phyloP scores from a whole-genome alignment of 768 basidiomycete species.

The Leccinum olivaceopallidum region DNA sequence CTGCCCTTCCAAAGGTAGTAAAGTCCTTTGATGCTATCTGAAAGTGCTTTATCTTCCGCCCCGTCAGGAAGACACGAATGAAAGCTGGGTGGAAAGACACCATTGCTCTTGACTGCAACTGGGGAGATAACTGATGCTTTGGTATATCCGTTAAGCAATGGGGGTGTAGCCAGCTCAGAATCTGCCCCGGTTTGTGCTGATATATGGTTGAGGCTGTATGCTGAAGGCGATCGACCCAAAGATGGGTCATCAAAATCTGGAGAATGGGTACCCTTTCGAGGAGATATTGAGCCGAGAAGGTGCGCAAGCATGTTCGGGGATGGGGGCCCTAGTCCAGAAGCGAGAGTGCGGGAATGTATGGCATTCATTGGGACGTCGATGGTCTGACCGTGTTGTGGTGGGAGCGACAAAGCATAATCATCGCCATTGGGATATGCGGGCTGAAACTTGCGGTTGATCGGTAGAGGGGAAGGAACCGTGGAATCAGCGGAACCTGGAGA shows the following conservation, averaged over 20 bases:
- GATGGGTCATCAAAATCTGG: slow-evolving; percentile 11
- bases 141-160: slow-evolving; percentile 10
- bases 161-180: slow-evolving; percentile 29
- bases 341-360: slow-evolving; percentile 18
- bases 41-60: slow-evolving; percentile 43
- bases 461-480: slow-evolving; percentile 55
- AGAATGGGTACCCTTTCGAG: slow-evolving; percentile 21
- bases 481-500: slow-evolving; percentile 69
- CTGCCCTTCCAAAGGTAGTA: slow-evolving; percentile 59
- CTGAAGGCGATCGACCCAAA: slow-evolving; percentile 9
- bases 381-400: slow-evolving; percentile 8
- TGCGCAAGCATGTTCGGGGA: slow-evolving; percentile 26
- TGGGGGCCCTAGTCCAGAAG: slow-evolving; percentile 21
- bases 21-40: slow-evolving; percentile 53
- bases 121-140: slow-evolving; percentile 19
- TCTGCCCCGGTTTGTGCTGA: slow-evolving; percentile 19
- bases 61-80: background rate
- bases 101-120: slow-evolving; percentile 14
- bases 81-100: slow-evolving; percentile 7
- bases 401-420: slow-evolving; percentile 4
- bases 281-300: slow-evolving; percentile 30
- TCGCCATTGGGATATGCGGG: slow-evolving; percentile 7
- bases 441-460: slow-evolving; percentile 30
- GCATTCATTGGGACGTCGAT: slow-evolving; percentile 18
- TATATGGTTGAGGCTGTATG: slow-evolving; percentile 9